A percentile compares a stretch with the other conserved stretches of the same genome.
Conservation (phyloP, 2,329 filamentous ascomycete genomes). For the Falciphora oryzae region DNA sequence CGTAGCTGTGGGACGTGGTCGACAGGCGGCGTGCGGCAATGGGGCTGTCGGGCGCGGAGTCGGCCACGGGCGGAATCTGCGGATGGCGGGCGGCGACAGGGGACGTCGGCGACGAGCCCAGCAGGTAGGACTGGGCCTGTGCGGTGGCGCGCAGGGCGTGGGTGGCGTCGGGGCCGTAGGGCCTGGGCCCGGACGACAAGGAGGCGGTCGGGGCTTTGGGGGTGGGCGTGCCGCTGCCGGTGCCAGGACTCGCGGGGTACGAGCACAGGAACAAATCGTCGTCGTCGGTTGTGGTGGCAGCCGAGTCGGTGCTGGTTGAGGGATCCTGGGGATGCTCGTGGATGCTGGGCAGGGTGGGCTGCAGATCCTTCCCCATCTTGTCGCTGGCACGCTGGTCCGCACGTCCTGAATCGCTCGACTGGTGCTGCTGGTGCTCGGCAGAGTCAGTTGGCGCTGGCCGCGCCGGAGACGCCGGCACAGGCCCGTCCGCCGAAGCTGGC, state of each 20-base stretch:
- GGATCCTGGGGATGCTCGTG: constrained; percentile 7
- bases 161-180: background rate
- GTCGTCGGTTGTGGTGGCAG: constrained; percentile 5
- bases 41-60: background rate
- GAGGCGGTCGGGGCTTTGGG: background rate
- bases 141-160: background rate
- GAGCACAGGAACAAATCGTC: constrained; percentile 4
- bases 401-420: background rate
- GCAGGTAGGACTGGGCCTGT: background rate
- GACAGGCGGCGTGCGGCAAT: background rate
- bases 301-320: constrained; percentile 5
- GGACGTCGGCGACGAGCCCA: background rate
- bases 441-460: background rate
- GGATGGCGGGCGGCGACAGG: background rate
- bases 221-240: constrained; percentile 4
- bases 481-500: too few species aligned
- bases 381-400: background rate
- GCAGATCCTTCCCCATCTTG: constrained; percentile 10
- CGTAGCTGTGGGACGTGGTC: background rate
- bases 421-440: background rate
- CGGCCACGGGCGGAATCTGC: background rate
- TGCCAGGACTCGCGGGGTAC: background rate
- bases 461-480: background rate
- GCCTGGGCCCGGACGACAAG: background rate
- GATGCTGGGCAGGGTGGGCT: constrained; percentile 7